These are phyloP conservation scores for Zanthoxylum bungeanum DNA, from an alignment of 345 rosid species.

Conservation along the genomic window DNA sequence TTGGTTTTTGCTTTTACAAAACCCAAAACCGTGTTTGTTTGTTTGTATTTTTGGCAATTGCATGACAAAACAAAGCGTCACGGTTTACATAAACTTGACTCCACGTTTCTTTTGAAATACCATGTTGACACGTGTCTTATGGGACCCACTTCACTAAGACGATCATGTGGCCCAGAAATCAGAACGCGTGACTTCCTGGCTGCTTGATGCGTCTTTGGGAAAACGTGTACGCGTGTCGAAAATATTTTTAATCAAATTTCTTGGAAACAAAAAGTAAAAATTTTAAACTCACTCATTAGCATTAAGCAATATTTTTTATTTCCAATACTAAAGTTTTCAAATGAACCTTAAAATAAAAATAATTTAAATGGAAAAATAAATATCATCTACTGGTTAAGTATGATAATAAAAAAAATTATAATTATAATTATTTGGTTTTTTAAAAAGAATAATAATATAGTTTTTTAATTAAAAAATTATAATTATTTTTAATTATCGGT, in stretches of 20 bases:
- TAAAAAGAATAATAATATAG: no score
- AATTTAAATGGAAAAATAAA: no score
- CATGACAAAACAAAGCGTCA: background rate
- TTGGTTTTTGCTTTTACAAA: background rate
- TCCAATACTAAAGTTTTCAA: background rate
- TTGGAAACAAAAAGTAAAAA: no score
- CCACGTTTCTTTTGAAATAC: background rate
- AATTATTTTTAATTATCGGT: no score
- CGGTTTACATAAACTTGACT: background rate
- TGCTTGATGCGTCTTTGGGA: background rate
- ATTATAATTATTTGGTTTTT: no score
- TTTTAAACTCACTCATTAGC: background rate
- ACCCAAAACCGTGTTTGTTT: background rate
- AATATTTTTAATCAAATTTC: background rate
- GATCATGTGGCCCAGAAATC: background rate
- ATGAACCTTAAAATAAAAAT: background rate
- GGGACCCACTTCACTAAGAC: background rate
- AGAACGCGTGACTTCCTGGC: background rate
- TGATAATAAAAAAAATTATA: no score
- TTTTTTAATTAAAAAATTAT: no score
- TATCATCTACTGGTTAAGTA: no score
- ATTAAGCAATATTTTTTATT: no score
- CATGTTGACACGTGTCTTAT: background rate
- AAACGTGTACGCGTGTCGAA: background rate
- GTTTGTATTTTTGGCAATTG: background rate